Conservation (phyloP, 805 yeast species). For the Wickerhamomyces sydowiorum region DNA sequence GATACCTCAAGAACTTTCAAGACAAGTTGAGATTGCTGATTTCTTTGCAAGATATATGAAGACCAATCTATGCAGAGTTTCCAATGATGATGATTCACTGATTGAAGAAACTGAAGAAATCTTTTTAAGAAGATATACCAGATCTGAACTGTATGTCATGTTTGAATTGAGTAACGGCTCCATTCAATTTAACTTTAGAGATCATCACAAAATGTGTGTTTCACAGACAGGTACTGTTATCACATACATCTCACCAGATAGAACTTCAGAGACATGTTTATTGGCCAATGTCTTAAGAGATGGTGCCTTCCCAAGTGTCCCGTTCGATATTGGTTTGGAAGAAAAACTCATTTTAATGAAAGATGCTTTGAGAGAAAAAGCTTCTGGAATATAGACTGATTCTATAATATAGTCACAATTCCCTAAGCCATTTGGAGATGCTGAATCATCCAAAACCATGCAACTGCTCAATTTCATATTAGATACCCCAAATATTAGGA, state of each 20-base stretch:
- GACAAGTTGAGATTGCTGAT: slow-evolving; percentile 79
- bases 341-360: slow-evolving; percentile 53
- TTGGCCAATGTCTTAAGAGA: slow-evolving; percentile 40
- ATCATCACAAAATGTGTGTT: slow-evolving; percentile 84
- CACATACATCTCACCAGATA: slow-evolving; percentile 75
- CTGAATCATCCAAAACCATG: no score
- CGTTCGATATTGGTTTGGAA: slow-evolving; percentile 36
- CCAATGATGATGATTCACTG: slow-evolving; percentile 47
- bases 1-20: slow-evolving; percentile 45
- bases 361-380: slow-evolving; percentile 49
- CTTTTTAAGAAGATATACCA: slow-evolving; percentile 75
- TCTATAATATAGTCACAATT: no score
- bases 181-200: slow-evolving; percentile 91
- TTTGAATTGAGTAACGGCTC: slow-evolving; percentile 91
- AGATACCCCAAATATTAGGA: slow-evolving; percentile 3
- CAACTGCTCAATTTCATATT: no score
- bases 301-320: slow-evolving; percentile 41
- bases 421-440: no score
- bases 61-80: slow-evolving; percentile 77
- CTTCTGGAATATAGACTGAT: slow-evolving; percentile 4
- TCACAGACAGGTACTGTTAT: slow-evolving; percentile 71
- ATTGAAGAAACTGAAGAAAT: slow-evolving; percentile 52
- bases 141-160: slow-evolving; percentile 79
- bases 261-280: slow-evolving; percentile 64
- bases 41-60: slow-evolving; percentile 91